Base-by-base conservation (phyloP, 2,329 filamentous ascomycete species). In the Ophiosphaerella herpotricha region DNA sequence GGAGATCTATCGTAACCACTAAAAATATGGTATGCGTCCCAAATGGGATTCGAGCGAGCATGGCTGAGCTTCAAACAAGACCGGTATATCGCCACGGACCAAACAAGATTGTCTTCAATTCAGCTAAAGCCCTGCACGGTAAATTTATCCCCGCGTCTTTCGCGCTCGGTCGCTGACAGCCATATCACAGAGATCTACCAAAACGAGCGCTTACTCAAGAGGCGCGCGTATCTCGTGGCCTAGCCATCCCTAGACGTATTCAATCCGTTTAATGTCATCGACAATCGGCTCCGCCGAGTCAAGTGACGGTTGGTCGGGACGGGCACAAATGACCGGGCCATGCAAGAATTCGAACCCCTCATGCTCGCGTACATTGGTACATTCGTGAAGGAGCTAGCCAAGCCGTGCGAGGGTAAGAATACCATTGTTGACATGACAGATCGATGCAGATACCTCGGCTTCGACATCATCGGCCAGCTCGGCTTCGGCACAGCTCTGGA, bases 51-150 rank as follows among this genome's bases (percentile, higher is more conserved):
- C 18, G 18, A 21, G 18, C 18, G 18, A 21, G 3, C 18, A 21
- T 21, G 18, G 18, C 18, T 21, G 18, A 21, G 18, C 4, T 21
- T 21, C 18, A 21, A 31, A 24, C 36, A 51, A 46, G 46, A 13
- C 49, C 35, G 35, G 67, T 84, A 36, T 85, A 91, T 14, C 86
- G 89, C 23, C 89, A 86, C 59, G 87, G 87, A 0, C 89, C 89
- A 43, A 89, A 90, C 72, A 85, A 83, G 56, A 74, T 94, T 32
- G 88, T 85, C 0, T 84, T 93, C 75, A 91, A 92, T 77, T 85
- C 84, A 48, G 82, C 80, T 52, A 78, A 48, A 48, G 72, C 70
- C 1, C 53, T 77, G n/a, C 71, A 74, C 39, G 73, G 74, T 39
- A 77, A 43, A 21, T 77, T 52, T 77, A n/a, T 26, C 18, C n/a